These are phyloP conservation scores for Suillus placidus DNA, from an alignment of 768 basidiomycete genomes.

Conservation along the genomic window DNA sequence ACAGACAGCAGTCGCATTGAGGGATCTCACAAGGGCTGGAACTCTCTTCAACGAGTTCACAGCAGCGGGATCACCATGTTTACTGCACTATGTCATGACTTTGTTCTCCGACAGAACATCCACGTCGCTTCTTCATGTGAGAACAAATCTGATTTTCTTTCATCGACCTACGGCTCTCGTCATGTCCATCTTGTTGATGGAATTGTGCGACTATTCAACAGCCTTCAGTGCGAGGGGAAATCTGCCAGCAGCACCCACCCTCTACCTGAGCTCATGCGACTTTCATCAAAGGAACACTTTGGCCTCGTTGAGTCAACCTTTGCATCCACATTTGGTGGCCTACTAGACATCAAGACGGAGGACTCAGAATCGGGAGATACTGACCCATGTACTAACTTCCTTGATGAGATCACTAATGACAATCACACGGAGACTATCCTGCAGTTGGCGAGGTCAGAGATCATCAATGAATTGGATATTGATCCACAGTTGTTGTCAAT, in stretches of 20 bases:
- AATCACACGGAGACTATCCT: not conserved
- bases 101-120: conserved; percentile 26
- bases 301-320: not conserved
- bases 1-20: conserved; percentile 33
- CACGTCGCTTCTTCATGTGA: conserved; percentile 4
- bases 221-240: not conserved
- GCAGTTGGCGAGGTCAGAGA: not conserved
- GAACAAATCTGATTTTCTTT: conserved; percentile 12
- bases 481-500: conserved; percentile 2
- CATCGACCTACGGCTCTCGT: conserved; percentile 26
- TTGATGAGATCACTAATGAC: not conserved
- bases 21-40: conserved; percentile 34
- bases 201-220: conserved; percentile 22
- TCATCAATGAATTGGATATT: conserved; percentile 3
- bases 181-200: conserved; percentile 24
- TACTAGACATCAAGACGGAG: not conserved
- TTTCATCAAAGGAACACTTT: not conserved
- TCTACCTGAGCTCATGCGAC: not conserved
- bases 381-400: not conserved
- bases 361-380: conserved; percentile 12
- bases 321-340: not conserved
- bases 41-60: conserved; percentile 20
- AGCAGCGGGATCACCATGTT: conserved; percentile 28
- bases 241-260: not conserved
- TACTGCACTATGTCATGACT: conserved; percentile 19